Conservation (phyloP, 2,329 filamentous ascomycete genomes). For the Fusarium veterinarium region DNA sequence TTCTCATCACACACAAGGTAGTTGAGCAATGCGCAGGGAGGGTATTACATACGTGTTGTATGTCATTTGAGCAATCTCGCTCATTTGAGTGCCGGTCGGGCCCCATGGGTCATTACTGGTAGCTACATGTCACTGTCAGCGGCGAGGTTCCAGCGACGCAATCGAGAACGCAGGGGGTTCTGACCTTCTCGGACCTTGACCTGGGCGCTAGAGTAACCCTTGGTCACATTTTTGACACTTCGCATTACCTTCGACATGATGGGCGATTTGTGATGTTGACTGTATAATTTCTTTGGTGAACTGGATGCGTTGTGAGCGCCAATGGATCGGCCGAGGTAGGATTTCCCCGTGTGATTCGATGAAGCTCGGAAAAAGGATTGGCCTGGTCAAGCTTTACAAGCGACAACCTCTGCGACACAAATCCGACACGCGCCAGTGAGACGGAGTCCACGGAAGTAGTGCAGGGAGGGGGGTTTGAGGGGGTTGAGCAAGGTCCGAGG, state of each 20-base stretch:
- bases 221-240: slow-evolving; percentile 99
- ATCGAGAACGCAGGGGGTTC: slow-evolving; percentile 43
- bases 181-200: slow-evolving; percentile 98
- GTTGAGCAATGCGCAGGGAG: neutral
- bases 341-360: slow-evolving; percentile 19
- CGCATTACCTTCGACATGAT: slow-evolving; percentile 96
- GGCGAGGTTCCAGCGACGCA: neutral
- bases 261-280: slow-evolving; percentile 44
- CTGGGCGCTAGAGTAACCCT: slow-evolving; percentile 95
- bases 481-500: slow-evolving; percentile 34
- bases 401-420: slow-evolving; percentile 26
- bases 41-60: slow-evolving; percentile 86
- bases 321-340: slow-evolving; percentile 36
- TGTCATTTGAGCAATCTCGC: slow-evolving; percentile 96
- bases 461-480: slow-evolving; percentile 36
- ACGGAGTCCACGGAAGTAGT: slow-evolving; percentile 24
- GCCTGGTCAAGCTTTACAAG: slow-evolving; percentile 4
- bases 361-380: slow-evolving; percentile 8
- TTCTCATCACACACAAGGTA: neutral
- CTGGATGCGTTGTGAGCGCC: slow-evolving; percentile 35
- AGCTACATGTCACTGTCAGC: slow-evolving; percentile 65
- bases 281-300: slow-evolving; percentile 4
- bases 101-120: slow-evolving; percentile 99
- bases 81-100: slow-evolving; percentile 97
- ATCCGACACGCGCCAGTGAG: slow-evolving; percentile 33